Evolutionary conservation across 352 stramenopile species (phyloP).

Genomic region (Globisporangium yorkense): DNA sequence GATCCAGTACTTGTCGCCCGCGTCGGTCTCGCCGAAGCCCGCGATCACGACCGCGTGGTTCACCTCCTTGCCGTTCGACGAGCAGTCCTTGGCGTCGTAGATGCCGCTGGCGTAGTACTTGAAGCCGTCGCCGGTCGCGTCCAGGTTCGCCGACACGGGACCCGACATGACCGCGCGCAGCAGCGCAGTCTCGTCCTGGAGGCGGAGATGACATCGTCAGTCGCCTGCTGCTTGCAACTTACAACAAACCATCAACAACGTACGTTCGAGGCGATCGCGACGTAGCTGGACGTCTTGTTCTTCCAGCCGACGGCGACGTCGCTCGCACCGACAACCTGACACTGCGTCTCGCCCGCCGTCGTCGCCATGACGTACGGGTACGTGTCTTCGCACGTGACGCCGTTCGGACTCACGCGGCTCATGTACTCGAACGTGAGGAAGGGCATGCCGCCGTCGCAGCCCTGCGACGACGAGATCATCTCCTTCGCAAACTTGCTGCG

Average conservation of each 20-base stretch:
- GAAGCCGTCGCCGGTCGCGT: conserved; percentile 70
- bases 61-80: conserved; percentile 66
- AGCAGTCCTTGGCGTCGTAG: conserved; percentile 79
- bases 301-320: conserved; percentile 51
- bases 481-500: conserved; percentile 58
- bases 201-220: not conserved
- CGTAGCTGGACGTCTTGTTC: conserved; percentile 40
- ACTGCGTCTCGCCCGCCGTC: conserved; percentile 28
- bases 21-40: conserved; percentile 70
- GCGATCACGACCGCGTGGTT: conserved; percentile 86
- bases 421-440: conserved; percentile 90
- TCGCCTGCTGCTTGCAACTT: not conserved
- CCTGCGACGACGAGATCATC: conserved; percentile 74
- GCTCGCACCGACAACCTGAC: conserved; percentile 16
- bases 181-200: conserved; percentile 47
- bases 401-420: conserved; percentile 42
- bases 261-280: conserved; percentile 30
- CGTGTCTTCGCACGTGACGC: conserved; percentile 55
- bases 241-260: not conserved
- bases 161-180: conserved; percentile 55
- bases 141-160: conserved; percentile 75
- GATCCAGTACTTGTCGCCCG: conserved; percentile 82
- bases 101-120: conserved; percentile 79
- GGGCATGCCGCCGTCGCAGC: conserved; percentile 86
- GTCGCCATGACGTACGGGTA: conserved; percentile 85